Evolutionary conservation across 2,329 filamentous ascomycete genomes (phyloP), one percentile per base, ranked within the genome.

Genomic region (Aspergillus udagawae): DNA sequence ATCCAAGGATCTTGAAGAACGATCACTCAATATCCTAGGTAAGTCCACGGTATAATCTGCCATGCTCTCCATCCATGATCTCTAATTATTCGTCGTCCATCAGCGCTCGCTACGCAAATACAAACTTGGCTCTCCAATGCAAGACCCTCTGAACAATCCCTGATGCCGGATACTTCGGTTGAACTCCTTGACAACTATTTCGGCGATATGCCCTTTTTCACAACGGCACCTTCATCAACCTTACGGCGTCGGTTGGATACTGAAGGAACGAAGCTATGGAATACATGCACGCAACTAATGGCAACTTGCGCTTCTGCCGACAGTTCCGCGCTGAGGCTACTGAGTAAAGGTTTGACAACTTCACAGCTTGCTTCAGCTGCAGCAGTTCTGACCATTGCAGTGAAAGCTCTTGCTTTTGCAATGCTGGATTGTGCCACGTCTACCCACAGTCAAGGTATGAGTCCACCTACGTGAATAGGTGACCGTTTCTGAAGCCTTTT

Each of bases 321-420:
- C 21, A 60, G 53, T 35, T 55, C 53, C 27, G 51, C 60, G 10
- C 51, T 23, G 17, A 38, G 35, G 23, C 38, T 63, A 14, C n/a
- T 64, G 41, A 63, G 59, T 57, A 63, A 61, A 60, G 62, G 65
- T 67, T 58, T 61, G 44, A 49, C 20, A 45, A 38, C 25, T 17
- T 21, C 7, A 1, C 28, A 17, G 14, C 21, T 21, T 28, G 20
- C 14, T 59, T 52, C 23, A 45, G 20, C 42, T 44, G 7, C 27
- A 58, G 55, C 20, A 41, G 27, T 52, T 41, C 27, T 41, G 53
- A 27, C 55, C 9, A 2, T n/a, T 1, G 6, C 73, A 69, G 72
- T 81, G 4, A 79, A 81, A 42, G 74, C 78, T 4, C 81, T 92
- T 63, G 83, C 89, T 0, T 91, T 90, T 65, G 74, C 87, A 14